phyloP scores from a whole-genome alignment of 495 filamentous ascomycete species.

The Melanomma pulvis-pyrius region DNA sequence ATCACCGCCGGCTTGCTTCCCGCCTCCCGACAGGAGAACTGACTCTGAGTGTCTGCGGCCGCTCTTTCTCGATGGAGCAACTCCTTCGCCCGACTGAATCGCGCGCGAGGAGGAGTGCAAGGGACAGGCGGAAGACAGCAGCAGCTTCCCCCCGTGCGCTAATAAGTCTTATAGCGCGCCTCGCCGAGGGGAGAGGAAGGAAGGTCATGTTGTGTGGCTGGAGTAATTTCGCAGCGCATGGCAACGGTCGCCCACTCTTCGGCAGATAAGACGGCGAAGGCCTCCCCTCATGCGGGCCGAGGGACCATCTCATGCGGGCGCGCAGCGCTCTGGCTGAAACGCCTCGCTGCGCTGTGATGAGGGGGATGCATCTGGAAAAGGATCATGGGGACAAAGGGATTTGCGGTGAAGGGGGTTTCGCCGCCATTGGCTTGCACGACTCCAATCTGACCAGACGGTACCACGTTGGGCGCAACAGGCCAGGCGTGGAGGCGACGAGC shows the following conservation, averaged over 20 bases:
- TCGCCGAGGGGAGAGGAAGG: background rate
- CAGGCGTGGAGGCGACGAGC: too few relatives aligned
- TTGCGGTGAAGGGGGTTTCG: slow-evolving; percentile 21
- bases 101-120: background rate
- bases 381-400: slow-evolving; percentile 21
- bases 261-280: slow-evolving; percentile 28
- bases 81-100: slow-evolving; percentile 11
- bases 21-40: slow-evolving; percentile 11
- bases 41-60: background rate
- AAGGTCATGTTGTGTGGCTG: background rate
- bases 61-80: background rate
- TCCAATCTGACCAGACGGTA: background rate
- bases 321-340: slow-evolving; percentile 30
- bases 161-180: slow-evolving; percentile 1
- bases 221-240: slow-evolving; percentile 23
- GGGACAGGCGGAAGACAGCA: slow-evolving; percentile 18
- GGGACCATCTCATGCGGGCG: slow-evolving; percentile 21
- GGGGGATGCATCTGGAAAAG: slow-evolving; percentile 5
- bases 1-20: slow-evolving; percentile 15
- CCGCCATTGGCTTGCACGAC: background rate
- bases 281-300: slow-evolving; percentile 20
- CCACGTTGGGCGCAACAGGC: background rate
- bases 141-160: slow-evolving; percentile 24
- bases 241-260: slow-evolving; percentile 25
- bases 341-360: slow-evolving; percentile 27